These are phyloP conservation scores for Schizochytrium sp. DNA, from an alignment of 108 stramenopile genomes.

Conservation along the genomic window DNA sequence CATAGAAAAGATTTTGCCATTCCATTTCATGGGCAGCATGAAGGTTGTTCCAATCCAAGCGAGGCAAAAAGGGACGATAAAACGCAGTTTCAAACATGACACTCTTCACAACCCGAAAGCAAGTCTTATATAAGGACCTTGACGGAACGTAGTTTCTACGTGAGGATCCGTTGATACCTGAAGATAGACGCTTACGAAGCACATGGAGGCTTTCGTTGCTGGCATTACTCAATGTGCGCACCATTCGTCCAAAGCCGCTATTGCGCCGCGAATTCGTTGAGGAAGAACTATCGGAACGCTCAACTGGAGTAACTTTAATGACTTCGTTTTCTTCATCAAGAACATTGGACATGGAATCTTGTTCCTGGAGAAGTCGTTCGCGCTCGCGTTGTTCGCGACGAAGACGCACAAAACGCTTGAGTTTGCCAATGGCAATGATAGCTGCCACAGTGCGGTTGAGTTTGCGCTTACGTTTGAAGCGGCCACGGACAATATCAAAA, in stretches of 20 bases:
- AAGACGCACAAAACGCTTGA: conserved; percentile 22
- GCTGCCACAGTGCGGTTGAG: conserved; percentile 48
- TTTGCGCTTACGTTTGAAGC: conserved; percentile 37
- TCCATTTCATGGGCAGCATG: conserved; percentile 23
- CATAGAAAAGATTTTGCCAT: conserved; percentile 52
- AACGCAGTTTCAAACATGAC: neutral
- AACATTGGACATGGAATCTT: neutral
- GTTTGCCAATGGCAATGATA: conserved; percentile 46
- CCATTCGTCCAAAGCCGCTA: no score
- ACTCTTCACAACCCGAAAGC: neutral
- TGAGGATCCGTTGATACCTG: no score
- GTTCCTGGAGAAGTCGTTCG: neutral
- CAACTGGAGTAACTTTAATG: no score
- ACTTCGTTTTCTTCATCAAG: no score
- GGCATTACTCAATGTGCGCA: no score
- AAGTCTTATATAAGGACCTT: neutral
- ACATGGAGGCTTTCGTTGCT: no score
- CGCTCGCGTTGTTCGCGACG: neutral
- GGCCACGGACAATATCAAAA: neutral
- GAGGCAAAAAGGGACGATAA: conserved; percentile 12
- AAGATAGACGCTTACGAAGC: no score
- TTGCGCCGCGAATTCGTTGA: no score
- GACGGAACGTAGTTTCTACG: neutral
- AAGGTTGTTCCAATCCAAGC: neutral
- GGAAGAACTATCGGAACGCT: no score